Base-by-base conservation (phyloP, 1,284 basidiomycete species). In the Sanguinoderma infundibulare region DNA sequence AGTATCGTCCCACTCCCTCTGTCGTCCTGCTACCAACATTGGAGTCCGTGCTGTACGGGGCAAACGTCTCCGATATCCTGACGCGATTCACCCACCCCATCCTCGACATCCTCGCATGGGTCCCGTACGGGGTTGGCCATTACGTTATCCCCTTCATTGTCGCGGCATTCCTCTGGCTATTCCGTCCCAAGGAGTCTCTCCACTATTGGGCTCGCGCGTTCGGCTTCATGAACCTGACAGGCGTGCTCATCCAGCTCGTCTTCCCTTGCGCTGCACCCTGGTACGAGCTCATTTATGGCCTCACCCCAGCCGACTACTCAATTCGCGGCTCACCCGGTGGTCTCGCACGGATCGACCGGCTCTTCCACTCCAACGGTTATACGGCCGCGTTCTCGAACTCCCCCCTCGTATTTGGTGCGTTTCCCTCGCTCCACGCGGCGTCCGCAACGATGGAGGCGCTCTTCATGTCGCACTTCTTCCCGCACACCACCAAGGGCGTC, bases 281-380 rank as follows among this genome's bases (percentile, higher is more conserved):
- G 98, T 99, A 99, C 76, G 98, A 99, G 74, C 85, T 99, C 70
- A 95, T 98, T 63, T 93, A 99, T 74, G 98, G 98, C 2, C 86
- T 98, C 34, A 97, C 94, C 0, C 97, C 97, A 0, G 97, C 97
- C 38, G 87, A 95, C 72, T 98, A 98, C 79, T 79, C 80, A 54
- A 96, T 98, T 84, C 88, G 87, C 51, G 96, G 98, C 28, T 98
- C 96, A 0, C 89, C 97, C 0, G 97, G 95, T 15, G 97, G 97
- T 1, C 85, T 99, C 7, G 89, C 91, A 12, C 90, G 97, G 55
- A 98, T 99, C 67, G 97, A 98, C 77, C 85, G 86, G 26, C 81
- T 98, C 49, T 95, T 99, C 77, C 86, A 91, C 67, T 81, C 85
- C 0, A 80, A 85, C 47, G 89, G 87, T 4, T 98, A 99, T 80